Evolutionary conservation across 768 basidiomycete genomes (phyloP).

Genomic region (Vararia minispora): DNA sequence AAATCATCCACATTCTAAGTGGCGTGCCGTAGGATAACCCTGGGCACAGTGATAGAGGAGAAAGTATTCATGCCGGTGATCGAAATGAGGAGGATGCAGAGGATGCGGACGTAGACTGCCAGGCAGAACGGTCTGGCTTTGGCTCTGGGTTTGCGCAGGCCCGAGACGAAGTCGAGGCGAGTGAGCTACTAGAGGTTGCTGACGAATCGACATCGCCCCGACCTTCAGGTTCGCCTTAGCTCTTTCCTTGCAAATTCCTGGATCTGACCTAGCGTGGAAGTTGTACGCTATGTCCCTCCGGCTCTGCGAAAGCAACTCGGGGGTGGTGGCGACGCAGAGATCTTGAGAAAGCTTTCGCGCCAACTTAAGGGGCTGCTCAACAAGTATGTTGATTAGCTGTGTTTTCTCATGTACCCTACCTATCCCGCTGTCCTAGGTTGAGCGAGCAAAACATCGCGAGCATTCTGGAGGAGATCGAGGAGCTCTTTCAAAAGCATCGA

Average conservation of each 20-base stretch:
- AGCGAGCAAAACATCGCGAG: conserved; percentile 80
- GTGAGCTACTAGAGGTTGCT: conserved; percentile 7
- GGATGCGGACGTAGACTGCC: conserved; percentile 12
- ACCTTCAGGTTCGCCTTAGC: too few relatives aligned
- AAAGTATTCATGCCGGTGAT: conserved; percentile 17
- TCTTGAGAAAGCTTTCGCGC: conserved; percentile 46
- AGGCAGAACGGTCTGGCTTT: too few relatives aligned
- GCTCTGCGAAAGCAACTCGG: conserved; percentile 47
- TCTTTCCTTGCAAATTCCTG: too few relatives aligned
- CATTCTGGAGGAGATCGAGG: conserved; percentile 66
- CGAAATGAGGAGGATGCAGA: conserved; percentile 23
- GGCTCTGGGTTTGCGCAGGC: too few relatives aligned
- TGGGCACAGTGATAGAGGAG: too few relatives aligned
- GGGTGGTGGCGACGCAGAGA: conserved; percentile 27
- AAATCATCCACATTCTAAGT: too few relatives aligned
- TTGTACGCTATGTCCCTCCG: conserved; percentile 68
- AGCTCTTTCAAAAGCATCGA: conserved; percentile 61
- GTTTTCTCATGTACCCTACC: neutral
- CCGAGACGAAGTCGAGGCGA: too few relatives aligned
- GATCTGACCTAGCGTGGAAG: conserved; percentile 20
- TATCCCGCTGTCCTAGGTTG: conserved; percentile 39
- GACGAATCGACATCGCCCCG: conserved; percentile 15
- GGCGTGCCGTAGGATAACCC: too few relatives aligned
- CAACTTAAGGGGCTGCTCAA: conserved; percentile 85
- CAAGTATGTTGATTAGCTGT: conserved; percentile 48